Evolutionary conservation across 2,329 filamentous ascomycete species (phyloP), one percentile per base, ranked within the genome.

Genomic region (Neofusicoccum sp.): DNA sequence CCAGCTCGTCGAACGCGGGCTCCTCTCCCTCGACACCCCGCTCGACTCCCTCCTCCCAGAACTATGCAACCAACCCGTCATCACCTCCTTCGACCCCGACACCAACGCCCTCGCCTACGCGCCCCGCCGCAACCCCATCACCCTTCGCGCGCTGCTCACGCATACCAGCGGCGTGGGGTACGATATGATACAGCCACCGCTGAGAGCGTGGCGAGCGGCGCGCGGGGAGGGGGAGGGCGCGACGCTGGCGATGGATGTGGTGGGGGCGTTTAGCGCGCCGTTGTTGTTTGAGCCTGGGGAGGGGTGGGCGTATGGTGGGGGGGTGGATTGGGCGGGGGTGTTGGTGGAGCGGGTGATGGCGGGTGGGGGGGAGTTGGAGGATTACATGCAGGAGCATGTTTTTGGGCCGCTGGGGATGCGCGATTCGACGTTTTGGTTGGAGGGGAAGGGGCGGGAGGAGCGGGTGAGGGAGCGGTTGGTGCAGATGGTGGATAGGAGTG

Each of bases 1-100:
- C 62, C 70, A 76, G 47, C 67, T 70, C 38, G 72, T 76, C 1
- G 74, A 76, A 40, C 66, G 65, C 31, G 72, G 71, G 3, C 63
- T 68, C 1, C 45, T 74, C 9, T 61, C 57, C 2, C 67, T 75
- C 0, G 70, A 75, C 57, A 69, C 68, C 7, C 68, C 71, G 0
- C 62, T 75, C 0, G 72, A 71, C 64, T 57, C 53, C 2, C 61
- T 67, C 16, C 67, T 75, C 16, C 72, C 72, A 0, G 73, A 75
- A 43, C 64, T 74, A 3, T 66, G 69, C 49, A 36, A 56, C 6
- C 64, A 63, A 40, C 62, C 62, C 9, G 64, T 75, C 14, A 24
- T 74, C 12, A 65, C 62, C 9, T 65, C 65, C 2, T 20, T 20
- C 20, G 20, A 20, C 20, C 44, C 6, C 38, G 38, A 6, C 12